phyloP scores from a whole-genome alignment of 1,284 basidiomycete genomes.

The Grifola frondosa region DNA sequence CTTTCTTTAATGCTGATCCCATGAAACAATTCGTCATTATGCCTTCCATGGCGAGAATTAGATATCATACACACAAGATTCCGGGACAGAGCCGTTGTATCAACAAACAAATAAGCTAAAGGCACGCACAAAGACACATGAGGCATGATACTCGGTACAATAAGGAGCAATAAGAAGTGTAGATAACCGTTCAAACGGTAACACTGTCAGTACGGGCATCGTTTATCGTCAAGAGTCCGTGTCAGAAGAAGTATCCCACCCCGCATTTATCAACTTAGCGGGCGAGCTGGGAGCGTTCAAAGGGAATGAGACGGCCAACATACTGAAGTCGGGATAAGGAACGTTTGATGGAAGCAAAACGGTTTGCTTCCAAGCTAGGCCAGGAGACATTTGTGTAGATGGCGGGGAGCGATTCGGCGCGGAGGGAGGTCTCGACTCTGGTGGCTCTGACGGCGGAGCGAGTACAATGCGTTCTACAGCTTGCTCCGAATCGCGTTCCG shows the following conservation, averaged over 20 bases:
- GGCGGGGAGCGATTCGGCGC: constrained; percentile 12
- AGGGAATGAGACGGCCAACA: constrained; percentile 35
- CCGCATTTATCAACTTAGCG: constrained; percentile 51
- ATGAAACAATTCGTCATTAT: constrained; percentile 12
- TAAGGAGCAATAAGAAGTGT: constrained; percentile 29
- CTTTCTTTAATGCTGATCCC: neutral
- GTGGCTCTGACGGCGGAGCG: constrained; percentile 10
- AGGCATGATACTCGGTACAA: constrained; percentile 23
- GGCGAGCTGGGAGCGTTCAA: constrained; percentile 38
- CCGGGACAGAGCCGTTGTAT: constrained; percentile 8
- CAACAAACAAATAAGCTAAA: constrained; percentile 14
- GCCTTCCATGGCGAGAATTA: constrained; percentile 14
- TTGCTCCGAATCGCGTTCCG: constrained; percentile 25
- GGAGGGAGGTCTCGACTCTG: constrained; percentile 15
- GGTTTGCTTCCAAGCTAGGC: constrained; percentile 42
- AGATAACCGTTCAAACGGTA: constrained; percentile 9
- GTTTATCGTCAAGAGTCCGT: constrained; percentile 20
- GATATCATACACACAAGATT: constrained; percentile 16
- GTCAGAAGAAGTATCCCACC: constrained; percentile 61
- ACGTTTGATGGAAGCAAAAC: constrained; percentile 34
- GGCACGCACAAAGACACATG: constrained; percentile 4
- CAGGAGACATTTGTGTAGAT: constrained; percentile 26
- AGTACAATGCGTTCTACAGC: constrained; percentile 29
- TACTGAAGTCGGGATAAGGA: constrained; percentile 38
- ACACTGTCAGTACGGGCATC: constrained; percentile 3